Evolutionary conservation across 306 rosid species (phyloP), one percentile per base, ranked within the genome.

Genomic region (Lotus japonicus): DNA sequence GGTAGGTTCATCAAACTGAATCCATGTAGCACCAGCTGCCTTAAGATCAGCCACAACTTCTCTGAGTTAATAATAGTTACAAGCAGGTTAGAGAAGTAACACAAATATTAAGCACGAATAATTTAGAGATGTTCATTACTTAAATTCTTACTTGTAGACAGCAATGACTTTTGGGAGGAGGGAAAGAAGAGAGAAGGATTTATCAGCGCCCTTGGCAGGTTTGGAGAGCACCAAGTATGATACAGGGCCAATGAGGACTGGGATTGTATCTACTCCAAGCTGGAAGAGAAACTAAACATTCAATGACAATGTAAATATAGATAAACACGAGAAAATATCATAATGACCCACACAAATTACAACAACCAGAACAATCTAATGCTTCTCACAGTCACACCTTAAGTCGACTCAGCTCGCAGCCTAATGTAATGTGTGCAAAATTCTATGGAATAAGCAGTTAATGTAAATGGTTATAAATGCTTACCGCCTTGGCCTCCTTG

Each of bases 401-500:
- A 58, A 67, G 71, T 35, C 19, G 21, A 65, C 19, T 38, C 21
- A 33, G 75, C 31, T 60, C 46, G 26, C 5, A 35, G 33, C 39
- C 33, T 5, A 63, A 55, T 33, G 36, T 35, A 41, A 33, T 49
- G 41, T 54, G 60, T 74, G 15, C 9, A 58, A n/a, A n/a, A 26
- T 26, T 26, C 31, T 2, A 26, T 26, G 58, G 42, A 57, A 53
- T 36, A 7, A 56, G 5, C 16, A 39, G 41, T 5, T 21, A 64
- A 18, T 0, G 16, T 6, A 42, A 66, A 63, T 26, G 17, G 48
- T 62, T 18, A 13, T 53, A 56, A 51, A 71, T 7, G 73, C 95
- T 45, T 83, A 91, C 97, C 74, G 86, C 90, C 74, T 91, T 88
- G 52, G 97, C 97, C 71, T 91, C 97, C 87, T 91, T 88, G 89